These are phyloP conservation scores for Circinella umbellata DNA, from an alignment of 371 early-diverging fungal genomes.

Conservation along the genomic window DNA sequence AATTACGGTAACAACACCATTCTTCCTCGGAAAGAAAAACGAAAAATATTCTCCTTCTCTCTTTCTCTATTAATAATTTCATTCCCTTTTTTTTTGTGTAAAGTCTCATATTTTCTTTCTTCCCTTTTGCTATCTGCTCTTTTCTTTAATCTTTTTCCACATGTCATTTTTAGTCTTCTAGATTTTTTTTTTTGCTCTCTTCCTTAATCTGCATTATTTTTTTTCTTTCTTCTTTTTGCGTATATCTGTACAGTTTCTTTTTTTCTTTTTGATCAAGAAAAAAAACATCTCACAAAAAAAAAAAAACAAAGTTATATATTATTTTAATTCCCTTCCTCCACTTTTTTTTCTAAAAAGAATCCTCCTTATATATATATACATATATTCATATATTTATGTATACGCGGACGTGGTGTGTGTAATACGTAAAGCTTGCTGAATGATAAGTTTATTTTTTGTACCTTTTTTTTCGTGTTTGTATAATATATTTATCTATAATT, in stretches of 20 bases:
- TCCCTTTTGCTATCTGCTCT: too few species aligned
- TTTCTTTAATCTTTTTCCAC: too few species aligned
- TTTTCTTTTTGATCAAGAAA: not conserved
- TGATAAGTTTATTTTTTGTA: not conserved
- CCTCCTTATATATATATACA: too few species aligned
- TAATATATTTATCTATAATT: not conserved
- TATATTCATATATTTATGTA: too few species aligned
- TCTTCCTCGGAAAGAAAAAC: not conserved
- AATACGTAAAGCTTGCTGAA: too few species aligned
- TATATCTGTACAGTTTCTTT: not conserved
- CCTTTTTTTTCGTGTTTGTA: not conserved
- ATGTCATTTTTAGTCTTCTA: slow-evolving; percentile 9
- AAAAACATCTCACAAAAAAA: not conserved
- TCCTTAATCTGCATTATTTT: not conserved
- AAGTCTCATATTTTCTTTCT: not conserved
- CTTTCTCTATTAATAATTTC: not conserved
- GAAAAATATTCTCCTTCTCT: not conserved
- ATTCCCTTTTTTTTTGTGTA: slow-evolving; percentile 1
- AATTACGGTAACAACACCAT: not conserved
- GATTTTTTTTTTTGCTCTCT: not conserved
- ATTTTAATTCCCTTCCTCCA: not conserved
- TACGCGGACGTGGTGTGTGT: too few species aligned
- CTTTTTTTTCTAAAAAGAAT: too few species aligned
- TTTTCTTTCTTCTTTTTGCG: not conserved
- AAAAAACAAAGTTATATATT: not conserved